phyloP scores from a whole-genome alignment of 177 flowering plant genomes.

The Vitis hybrid region DNA sequence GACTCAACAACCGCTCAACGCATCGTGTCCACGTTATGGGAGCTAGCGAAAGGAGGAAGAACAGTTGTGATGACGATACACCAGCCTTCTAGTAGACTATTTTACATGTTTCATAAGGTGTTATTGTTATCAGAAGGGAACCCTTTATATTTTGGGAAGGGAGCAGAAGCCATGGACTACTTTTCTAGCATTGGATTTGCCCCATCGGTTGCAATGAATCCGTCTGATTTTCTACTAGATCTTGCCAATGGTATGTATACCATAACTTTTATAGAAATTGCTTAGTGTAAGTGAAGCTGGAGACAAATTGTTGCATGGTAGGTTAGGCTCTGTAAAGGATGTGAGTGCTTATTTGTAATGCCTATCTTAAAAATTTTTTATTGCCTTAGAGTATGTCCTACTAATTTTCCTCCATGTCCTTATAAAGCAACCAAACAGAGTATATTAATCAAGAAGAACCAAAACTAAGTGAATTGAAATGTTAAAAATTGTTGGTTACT shows the following conservation, averaged over 20 bases:
- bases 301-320: too few relatives aligned
- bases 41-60: constrained; percentile 56
- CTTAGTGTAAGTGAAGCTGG: too few relatives aligned
- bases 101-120: constrained; percentile 75
- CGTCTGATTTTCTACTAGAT: constrained; percentile 71
- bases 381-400: background rate
- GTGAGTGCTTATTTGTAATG: too few relatives aligned
- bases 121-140: constrained; percentile 69
- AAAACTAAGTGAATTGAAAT: too few relatives aligned
- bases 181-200: constrained; percentile 53
- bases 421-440: too few relatives aligned
- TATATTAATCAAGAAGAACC: too few relatives aligned
- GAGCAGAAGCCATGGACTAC: constrained; percentile 48
- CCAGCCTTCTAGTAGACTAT: constrained; percentile 80
- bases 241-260: constrained; percentile 69
- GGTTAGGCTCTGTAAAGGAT: too few relatives aligned
- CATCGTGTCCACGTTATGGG: constrained; percentile 58
- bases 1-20: constrained; percentile 76
- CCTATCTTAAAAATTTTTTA: too few relatives aligned
- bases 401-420: background rate
- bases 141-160: constrained; percentile 59
- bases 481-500: too few relatives aligned
- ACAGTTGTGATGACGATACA: constrained; percentile 74
- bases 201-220: constrained; percentile 66
- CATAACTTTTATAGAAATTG: background rate